These are phyloP conservation scores for Fusarium mundagurra DNA, from an alignment of 2,329 filamentous ascomycete genomes.

Conservation along the genomic window DNA sequence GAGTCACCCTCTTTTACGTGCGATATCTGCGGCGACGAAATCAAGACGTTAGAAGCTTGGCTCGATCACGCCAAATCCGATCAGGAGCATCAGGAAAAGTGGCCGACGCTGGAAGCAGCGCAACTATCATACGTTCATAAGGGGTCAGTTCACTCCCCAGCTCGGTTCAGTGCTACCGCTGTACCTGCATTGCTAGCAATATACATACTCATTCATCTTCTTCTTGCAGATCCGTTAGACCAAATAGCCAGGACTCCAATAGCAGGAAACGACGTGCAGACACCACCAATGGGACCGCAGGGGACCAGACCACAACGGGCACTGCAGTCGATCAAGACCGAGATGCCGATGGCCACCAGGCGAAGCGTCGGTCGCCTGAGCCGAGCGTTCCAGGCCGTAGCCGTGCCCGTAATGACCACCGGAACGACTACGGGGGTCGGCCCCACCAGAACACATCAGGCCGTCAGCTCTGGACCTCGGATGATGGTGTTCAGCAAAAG, in stretches of 20 bases:
- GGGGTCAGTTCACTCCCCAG: slow-evolving; percentile 3
- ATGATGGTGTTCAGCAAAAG: slow-evolving; percentile 32
- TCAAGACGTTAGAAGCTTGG: slow-evolving; percentile 43
- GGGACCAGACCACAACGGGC: not conserved
- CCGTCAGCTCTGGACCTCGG: slow-evolving; percentile 44
- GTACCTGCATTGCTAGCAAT: not conserved
- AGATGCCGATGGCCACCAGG: slow-evolving; percentile 27
- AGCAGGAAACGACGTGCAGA: slow-evolving; percentile 17
- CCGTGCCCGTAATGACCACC: slow-evolving; percentile 23
- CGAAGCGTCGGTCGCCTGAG: slow-evolving; percentile 45
- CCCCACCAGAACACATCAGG: slow-evolving; percentile 32
- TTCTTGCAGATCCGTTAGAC: not conserved
- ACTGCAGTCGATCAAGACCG: not conserved
- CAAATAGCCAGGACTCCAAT: not conserved
- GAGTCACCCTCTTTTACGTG: slow-evolving; percentile 5
- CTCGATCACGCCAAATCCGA: slow-evolving; percentile 38
- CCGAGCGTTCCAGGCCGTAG: slow-evolving; percentile 9
- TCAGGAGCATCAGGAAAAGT: slow-evolving; percentile 25
- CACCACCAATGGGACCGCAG: not conserved
- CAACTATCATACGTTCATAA: slow-evolving; percentile 22
- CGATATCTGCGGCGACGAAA: slow-evolving; percentile 37
- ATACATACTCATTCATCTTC: slow-evolving; percentile 1
- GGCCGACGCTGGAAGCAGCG: slow-evolving; percentile 16
- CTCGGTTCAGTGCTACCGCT: not conserved
- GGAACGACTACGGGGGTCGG: slow-evolving; percentile 35